phyloP scores from a whole-genome alignment of 192 early-diverging fungal species.

The Diversispora epigaea region DNA sequence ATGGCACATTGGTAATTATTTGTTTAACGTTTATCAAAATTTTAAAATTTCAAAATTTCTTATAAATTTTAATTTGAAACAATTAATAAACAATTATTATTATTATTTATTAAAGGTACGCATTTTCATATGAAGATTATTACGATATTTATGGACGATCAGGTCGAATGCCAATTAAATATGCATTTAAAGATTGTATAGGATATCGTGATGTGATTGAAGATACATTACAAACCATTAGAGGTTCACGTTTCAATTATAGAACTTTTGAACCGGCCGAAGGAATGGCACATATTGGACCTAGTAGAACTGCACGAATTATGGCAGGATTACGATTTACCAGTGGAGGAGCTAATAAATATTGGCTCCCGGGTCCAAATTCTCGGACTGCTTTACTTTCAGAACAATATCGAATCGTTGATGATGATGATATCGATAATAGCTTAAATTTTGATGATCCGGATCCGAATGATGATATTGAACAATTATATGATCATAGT shows the following conservation, averaged over 20 bases:
- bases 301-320: constrained; percentile 54
- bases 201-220: constrained; percentile 82
- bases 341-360: constrained; percentile 51
- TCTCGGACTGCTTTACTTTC: constrained; percentile 10
- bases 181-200: constrained; percentile 78
- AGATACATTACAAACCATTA: constrained; percentile 76
- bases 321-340: constrained; percentile 60
- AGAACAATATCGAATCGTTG: background rate
- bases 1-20: constrained; percentile 71
- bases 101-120: constrained; percentile 41
- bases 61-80: too few relatives aligned
- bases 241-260: constrained; percentile 78
- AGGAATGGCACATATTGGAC: constrained; percentile 57
- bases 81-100: background rate
- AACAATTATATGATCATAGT: constrained; percentile 30
- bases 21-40: background rate
- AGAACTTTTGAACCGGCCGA: constrained; percentile 74
- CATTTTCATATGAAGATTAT: constrained; percentile 84
- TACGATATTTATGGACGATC: constrained; percentile 64
- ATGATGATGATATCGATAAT: constrained; percentile 11
- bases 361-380: constrained; percentile 50
- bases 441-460: constrained; percentile 43
- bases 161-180: constrained; percentile 71
- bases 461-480: constrained; percentile 39
- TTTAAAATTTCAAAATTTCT: background rate